Conservation (phyloP, 106 monocot genomes). For the Cymbidium sinense region DNA sequence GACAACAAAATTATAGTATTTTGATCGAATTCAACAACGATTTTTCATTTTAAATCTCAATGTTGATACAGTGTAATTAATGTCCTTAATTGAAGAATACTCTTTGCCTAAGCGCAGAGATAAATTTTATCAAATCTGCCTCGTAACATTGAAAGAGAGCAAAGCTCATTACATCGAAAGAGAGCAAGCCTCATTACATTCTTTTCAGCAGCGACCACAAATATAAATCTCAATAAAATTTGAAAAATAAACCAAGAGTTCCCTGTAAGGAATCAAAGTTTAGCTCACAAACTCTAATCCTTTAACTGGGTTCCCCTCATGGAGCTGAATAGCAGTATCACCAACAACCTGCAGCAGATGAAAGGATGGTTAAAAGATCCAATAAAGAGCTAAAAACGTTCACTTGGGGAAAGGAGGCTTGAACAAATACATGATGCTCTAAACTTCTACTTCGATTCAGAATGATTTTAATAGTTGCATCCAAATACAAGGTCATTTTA, state of each 20-base stretch:
- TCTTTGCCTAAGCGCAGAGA: too few relatives aligned
- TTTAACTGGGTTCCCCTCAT: constrained; percentile 34
- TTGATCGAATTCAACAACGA: too few relatives aligned
- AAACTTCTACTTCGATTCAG: neutral
- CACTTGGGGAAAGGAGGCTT: neutral
- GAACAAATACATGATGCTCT: too few relatives aligned
- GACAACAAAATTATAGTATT: too few relatives aligned
- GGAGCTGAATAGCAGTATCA: constrained; percentile 51
- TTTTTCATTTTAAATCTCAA: too few relatives aligned
- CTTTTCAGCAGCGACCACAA: neutral
- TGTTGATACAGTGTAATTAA: too few relatives aligned
- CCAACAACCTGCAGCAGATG: constrained; percentile 40
- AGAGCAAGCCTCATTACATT: too few relatives aligned
- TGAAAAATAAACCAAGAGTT: neutral
- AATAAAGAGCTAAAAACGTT: neutral
- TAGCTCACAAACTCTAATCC: constrained; percentile 50
- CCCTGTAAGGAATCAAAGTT: neutral
- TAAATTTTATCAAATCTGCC: too few relatives aligned
- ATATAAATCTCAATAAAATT: neutral
- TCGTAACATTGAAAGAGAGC: too few relatives aligned
- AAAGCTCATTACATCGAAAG: too few relatives aligned
- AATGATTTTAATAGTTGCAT: too few relatives aligned
- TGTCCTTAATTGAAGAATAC: too few relatives aligned
- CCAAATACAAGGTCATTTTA: neutral
- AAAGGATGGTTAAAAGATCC: neutral